A percentile compares a stretch with the other conserved stretches of the same genome.
These are phyloP conservation scores for Eimeria tenella DNA, from an alignment of 169 alveolate genomes.

Conservation along the genomic window DNA sequence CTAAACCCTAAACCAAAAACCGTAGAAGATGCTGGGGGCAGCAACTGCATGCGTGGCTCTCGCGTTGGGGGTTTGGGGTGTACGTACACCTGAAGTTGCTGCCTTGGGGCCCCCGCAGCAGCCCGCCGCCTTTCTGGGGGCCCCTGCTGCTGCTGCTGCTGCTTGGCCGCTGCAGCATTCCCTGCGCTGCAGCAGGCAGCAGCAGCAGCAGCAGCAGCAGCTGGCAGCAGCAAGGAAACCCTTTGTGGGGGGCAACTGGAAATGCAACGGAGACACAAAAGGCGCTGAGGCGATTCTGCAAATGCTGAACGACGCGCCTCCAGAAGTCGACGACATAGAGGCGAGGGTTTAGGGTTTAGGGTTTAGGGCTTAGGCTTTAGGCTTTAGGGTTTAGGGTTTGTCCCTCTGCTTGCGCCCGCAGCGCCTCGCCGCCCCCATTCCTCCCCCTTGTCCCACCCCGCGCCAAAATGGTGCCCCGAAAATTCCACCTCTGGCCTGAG, in stretches of 20 bases:
- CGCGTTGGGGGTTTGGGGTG: background rate
- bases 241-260: constrained; percentile 97
- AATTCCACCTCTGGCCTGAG: no score
- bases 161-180: background rate
- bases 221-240: constrained; percentile 83
- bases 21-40: background rate
- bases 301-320: constrained; percentile 84
- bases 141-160: no score
- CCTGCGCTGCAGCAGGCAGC: background rate
- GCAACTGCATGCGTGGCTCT: background rate
- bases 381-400: no score
- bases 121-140: no score
- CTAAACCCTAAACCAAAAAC: background rate
- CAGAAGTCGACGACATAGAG: background rate
- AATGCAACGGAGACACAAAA: constrained; percentile 94
- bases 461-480: no score
- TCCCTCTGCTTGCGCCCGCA: no score
- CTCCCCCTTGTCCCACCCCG: no score
- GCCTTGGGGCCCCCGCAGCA: no score
- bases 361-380: background rate
- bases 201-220: background rate
- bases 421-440: no score
- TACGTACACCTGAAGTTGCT: no score
- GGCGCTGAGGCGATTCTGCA: constrained; percentile 77
- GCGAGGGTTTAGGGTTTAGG: constrained; percentile 25